These are phyloP conservation scores for Dactylella cylindrospora DNA, from an alignment of 2,329 filamentous ascomycete species.

Conservation along the genomic window DNA sequence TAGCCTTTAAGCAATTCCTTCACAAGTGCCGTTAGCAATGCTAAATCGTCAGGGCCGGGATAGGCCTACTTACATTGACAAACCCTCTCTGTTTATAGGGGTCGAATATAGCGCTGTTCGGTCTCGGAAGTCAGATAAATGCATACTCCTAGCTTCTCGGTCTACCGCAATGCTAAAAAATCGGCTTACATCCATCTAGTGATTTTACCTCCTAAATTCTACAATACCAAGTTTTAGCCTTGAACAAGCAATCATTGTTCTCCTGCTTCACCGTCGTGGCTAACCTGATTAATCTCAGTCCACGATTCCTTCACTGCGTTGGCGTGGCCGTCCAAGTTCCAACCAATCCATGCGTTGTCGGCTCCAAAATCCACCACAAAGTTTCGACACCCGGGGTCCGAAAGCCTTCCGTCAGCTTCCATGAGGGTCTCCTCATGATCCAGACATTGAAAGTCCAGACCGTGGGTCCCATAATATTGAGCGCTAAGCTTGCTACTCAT, in stretches of 20 bases:
- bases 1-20: conserved; percentile 26
- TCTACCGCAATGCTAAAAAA: too few species aligned
- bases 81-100: conserved; percentile 29
- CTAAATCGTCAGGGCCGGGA: neutral
- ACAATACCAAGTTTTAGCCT: too few species aligned
- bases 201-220: too few species aligned
- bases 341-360: conserved; percentile 31
- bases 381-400: conserved; percentile 24
- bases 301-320: conserved; percentile 19
- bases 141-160: too few species aligned
- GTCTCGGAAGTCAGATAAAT: too few species aligned
- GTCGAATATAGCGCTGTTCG: conserved; percentile 33
- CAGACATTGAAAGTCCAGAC: conserved; percentile 22
- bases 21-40: neutral
- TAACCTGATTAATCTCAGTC: conserved; percentile 25
- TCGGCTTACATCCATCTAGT: too few species aligned
- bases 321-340: conserved; percentile 19
- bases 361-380: conserved; percentile 37
- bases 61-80: conserved; percentile 26
- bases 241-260: too few species aligned
- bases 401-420: conserved; percentile 23
- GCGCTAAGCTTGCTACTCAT: too few species aligned
- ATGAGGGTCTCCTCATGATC: conserved; percentile 26
- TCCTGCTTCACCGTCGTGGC: too few species aligned
- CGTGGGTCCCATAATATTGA: conserved; percentile 21